Evolutionary conservation across 2,329 filamentous ascomycete genomes (phyloP).

Genomic region (Pseudogymnoascus verrucosus): DNA sequence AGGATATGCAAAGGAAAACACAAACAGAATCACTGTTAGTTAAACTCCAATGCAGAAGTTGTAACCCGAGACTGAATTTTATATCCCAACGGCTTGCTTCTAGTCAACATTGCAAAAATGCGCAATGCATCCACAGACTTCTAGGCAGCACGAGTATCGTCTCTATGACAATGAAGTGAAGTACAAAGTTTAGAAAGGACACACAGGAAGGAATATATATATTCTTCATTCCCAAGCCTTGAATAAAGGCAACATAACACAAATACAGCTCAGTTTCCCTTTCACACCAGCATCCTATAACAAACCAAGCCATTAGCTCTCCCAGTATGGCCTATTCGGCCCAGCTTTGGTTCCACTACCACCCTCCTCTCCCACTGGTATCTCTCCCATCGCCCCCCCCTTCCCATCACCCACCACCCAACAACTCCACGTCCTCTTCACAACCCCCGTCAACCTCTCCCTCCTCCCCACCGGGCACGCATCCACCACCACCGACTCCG

Average conservation of each 20-base stretch:
- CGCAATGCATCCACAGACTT: background rate
- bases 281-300: background rate
- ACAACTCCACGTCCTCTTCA: background rate
- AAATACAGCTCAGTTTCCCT: background rate
- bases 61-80: background rate
- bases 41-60: background rate
- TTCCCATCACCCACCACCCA: background rate
- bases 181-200: background rate
- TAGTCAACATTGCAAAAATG: background rate
- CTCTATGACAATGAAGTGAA: background rate
- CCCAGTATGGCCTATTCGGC: background rate
- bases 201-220: no score
- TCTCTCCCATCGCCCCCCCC: background rate
- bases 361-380: background rate
- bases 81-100: background rate
- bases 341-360: background rate
- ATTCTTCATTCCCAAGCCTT: background rate
- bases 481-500: background rate
- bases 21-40: background rate
- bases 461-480: background rate
- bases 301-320: background rate
- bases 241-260: background rate
- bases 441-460: background rate
- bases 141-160: background rate
- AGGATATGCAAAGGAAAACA: background rate